Evolutionary conservation across 2,329 filamentous ascomycete genomes (phyloP).

Genomic region (Colletotrichum sp.): DNA sequence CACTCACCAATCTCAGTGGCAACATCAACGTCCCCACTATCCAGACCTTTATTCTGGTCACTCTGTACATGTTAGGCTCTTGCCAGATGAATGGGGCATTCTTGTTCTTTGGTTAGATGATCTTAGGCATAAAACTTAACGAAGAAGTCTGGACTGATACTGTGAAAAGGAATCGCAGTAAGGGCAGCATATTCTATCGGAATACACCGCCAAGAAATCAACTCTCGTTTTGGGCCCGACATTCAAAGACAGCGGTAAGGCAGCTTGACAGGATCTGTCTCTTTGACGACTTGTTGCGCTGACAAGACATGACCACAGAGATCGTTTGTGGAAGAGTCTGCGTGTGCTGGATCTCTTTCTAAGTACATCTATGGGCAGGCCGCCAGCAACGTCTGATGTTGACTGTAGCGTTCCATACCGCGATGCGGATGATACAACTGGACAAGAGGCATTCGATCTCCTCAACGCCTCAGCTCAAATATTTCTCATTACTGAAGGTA

Average conservation of each 20-base stretch:
- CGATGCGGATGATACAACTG: slow-evolving; percentile 31
- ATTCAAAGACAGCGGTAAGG: slow-evolving; percentile 42
- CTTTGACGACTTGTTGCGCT: background rate
- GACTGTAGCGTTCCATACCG: slow-evolving; percentile 60
- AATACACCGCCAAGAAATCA: slow-evolving; percentile 59
- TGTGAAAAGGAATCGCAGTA: slow-evolving; percentile 47
- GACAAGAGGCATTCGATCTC: slow-evolving; percentile 47
- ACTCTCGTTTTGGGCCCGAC: slow-evolving; percentile 52
- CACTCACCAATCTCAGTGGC: slow-evolving; percentile 48
- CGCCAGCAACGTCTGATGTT: slow-evolving; percentile 57
- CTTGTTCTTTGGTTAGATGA: slow-evolving; percentile 48
- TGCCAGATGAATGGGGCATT: slow-evolving; percentile 62
- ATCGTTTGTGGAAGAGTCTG: slow-evolving; percentile 60
- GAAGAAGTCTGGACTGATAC: background rate
- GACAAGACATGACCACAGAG: slow-evolving; percentile 26
- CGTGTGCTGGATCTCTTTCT: slow-evolving; percentile 57
- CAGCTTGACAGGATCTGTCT: background rate
- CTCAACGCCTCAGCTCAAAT: slow-evolving; percentile 60
- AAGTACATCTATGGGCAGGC: slow-evolving; percentile 59
- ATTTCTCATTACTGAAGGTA: slow-evolving; percentile 53
- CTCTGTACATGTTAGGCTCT: slow-evolving; percentile 58
- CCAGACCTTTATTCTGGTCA: slow-evolving; percentile 55
- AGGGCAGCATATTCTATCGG: slow-evolving; percentile 59
- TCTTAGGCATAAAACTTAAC: background rate
- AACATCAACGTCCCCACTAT: slow-evolving; percentile 55